Percentiles rank a stretch among this genome's conserved stretches.
Evolutionary conservation across 179 eudicot species (phyloP).

Genomic region (Silene noctiflora): DNA sequence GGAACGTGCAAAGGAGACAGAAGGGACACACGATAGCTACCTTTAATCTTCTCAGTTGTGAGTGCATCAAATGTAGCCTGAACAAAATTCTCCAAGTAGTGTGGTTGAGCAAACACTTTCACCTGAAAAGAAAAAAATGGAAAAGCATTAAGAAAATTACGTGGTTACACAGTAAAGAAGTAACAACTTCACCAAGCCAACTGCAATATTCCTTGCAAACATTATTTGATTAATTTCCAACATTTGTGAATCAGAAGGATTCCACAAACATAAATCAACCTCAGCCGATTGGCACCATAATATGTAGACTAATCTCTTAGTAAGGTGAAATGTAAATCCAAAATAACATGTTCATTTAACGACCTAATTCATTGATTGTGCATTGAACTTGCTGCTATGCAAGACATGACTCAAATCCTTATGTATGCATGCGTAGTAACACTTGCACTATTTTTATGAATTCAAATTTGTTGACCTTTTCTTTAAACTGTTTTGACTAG

Average conservation of each 20-base stretch:
- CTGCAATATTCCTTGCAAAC: background rate
- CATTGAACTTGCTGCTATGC: background rate
- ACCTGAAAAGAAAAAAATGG: conserved; percentile 51
- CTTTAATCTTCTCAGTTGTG: conserved; percentile 68
- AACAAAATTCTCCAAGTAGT: conserved; percentile 88
- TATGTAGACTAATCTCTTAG: background rate
- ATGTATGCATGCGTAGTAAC: background rate
- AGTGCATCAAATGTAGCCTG: conserved; percentile 91
- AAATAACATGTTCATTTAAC: background rate
- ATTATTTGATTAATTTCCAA: background rate
- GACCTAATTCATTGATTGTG: background rate
- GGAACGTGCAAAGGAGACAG: background rate
- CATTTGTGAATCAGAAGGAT: background rate
- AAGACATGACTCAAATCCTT: background rate
- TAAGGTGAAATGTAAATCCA: background rate
- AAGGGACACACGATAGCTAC: conserved; percentile 26
- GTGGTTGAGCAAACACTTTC: conserved; percentile 79
- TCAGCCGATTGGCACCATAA: background rate
- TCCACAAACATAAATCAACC: background rate
- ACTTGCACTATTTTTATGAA: background rate
- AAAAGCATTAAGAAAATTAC: background rate
- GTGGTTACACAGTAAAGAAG: background rate
- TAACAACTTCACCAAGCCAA: conserved; percentile 2
- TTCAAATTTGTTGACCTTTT: background rate
- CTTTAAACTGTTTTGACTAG: background rate